Conservation (phyloP, 306 rosid species). For the Castanospermum australe region DNA sequence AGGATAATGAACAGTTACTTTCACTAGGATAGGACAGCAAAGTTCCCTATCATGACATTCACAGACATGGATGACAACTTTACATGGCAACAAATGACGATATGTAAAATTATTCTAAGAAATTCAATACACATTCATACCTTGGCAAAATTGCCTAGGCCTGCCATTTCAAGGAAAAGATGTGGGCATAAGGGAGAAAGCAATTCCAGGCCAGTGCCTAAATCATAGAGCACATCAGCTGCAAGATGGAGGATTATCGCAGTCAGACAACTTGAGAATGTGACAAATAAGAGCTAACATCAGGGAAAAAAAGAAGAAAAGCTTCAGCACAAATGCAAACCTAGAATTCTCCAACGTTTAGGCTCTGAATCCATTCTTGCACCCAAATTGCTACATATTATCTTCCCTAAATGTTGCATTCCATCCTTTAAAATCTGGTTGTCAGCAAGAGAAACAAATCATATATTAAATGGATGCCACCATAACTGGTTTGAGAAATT, state of each 20-base stretch:
- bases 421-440: slow-evolving; percentile 89
- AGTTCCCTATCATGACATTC: background rate
- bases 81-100: slow-evolving; percentile 5
- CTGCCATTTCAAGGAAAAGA: slow-evolving; percentile 93
- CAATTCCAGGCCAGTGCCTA: slow-evolving; percentile 93
- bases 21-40: background rate
- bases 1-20: background rate
- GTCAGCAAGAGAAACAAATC: background rate
- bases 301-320: background rate
- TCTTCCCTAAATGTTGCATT: slow-evolving; percentile 93
- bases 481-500: slow-evolving; percentile 11
- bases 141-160: slow-evolving; percentile 93
- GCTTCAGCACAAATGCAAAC: slow-evolving; percentile 43
- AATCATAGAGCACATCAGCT: slow-evolving; percentile 92
- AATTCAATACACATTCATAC: slow-evolving; percentile 31
- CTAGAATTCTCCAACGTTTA: slow-evolving; percentile 87
- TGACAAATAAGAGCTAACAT: background rate
- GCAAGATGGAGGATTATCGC: slow-evolving; percentile 36
- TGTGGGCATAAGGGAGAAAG: slow-evolving; percentile 96
- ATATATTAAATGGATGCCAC: slow-evolving; percentile 1
- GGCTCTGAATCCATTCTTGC: slow-evolving; percentile 99
- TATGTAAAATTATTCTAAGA: background rate
- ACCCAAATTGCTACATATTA: slow-evolving; percentile 90
- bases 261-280: slow-evolving; percentile 30
- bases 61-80: background rate